Evolutionary conservation across 331 rosid species (phyloP), one percentile per base, ranked within the genome.

Genomic region (Rhamnella rubrinervis): DNA sequence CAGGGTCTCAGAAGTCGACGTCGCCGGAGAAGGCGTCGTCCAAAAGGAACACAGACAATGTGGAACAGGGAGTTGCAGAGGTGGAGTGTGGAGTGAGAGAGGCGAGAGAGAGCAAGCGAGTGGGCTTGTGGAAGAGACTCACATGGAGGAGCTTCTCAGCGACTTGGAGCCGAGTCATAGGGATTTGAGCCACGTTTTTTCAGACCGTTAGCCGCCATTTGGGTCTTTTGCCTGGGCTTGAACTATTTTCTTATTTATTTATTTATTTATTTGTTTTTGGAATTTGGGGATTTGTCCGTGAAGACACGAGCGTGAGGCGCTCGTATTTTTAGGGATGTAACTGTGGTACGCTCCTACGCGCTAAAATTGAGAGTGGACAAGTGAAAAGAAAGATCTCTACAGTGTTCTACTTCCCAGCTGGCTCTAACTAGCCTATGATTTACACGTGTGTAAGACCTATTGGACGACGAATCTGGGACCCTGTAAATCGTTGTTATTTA

Each of bases 141-240:
- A 78, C 74, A 20, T 87, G 88, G 90, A 83, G 87, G 90, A 83
- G 86, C 81, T 77, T 82, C 68, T 80, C 87, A 23, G 71, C 2
- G 31, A 2, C 31, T 2, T 26, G 72, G 28, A 83, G 76, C 40
- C 85, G 93, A 89, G 84, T 84, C 97, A 88, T 82, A 78, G 73
- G 35, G 35, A 31, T 31, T 31, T 4, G 35, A 31, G 35, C 35
- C 35, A 31, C 35, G 4, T 31, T 31, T 31, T 31, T 31, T 31
- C 5, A 31, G 5, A 2, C 35, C 5, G 5, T 31, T 31, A 4
- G 6, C 35, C 4, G 35, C 35, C 25, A 8, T 21, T 21, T 55
- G 10, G 5, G 7, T 1, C 8, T 62, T 62, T 3, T 38, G 15
- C 26, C 21, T 17, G 20, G 17, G 13, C 21, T 60, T 4, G 15